Evolutionary conservation across 345 rosid species (phyloP).

Genomic region (Viola odorata): DNA sequence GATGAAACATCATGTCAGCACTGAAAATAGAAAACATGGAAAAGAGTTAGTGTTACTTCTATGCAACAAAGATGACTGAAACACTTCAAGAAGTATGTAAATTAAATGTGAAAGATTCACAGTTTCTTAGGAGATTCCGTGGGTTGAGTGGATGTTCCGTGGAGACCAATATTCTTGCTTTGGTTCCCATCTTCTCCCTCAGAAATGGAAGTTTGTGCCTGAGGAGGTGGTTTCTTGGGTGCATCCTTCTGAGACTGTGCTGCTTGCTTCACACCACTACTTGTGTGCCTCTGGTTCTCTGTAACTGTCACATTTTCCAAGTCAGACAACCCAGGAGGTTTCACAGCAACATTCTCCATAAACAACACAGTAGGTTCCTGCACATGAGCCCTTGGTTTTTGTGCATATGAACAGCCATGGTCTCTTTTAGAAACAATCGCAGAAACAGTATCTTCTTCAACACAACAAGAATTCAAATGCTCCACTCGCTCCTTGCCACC

Average conservation of each 20-base stretch:
- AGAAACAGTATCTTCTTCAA: conserved; percentile 4
- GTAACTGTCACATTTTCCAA: conserved; percentile 11
- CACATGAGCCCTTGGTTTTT: neutral
- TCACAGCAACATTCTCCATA: neutral
- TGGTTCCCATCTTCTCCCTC: neutral
- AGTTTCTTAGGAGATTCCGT: conserved; percentile 4
- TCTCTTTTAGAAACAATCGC: neutral
- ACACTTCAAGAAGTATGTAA: neutral
- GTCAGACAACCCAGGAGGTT: conserved; percentile 11
- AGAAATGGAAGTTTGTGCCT: neutral
- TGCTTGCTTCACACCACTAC: conserved; percentile 1
- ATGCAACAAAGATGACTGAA: conserved; percentile 2
- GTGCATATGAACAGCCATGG: no score
- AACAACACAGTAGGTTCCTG: neutral
- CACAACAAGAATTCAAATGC: neutral
- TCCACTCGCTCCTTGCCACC: conserved; percentile 6
- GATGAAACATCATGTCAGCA: conserved; percentile 6
- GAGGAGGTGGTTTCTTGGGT: conserved; percentile 4
- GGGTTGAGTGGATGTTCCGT: neutral
- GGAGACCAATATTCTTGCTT: neutral
- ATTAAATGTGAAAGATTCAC: conserved; percentile 13
- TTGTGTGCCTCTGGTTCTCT: neutral
- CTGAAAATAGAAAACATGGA: conserved; percentile 12
- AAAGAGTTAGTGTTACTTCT: neutral
- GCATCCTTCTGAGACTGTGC: neutral